phyloP scores from a whole-genome alignment of 805 yeast species.

The Candida xyloterini region DNA sequence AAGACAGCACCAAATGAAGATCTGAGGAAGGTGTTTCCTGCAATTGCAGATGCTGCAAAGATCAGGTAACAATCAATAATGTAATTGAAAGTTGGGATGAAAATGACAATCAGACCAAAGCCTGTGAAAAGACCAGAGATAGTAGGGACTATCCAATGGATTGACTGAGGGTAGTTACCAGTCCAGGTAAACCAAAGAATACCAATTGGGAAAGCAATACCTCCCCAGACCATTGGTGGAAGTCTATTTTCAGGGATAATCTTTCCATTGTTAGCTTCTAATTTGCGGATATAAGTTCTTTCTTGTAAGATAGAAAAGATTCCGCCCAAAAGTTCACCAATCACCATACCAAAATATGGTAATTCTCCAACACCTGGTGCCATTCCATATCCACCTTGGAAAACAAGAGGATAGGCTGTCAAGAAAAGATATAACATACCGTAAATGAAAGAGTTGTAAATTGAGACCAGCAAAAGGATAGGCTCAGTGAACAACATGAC shows the following conservation, averaged over 20 bases:
- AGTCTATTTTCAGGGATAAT: slow-evolving; percentile 80
- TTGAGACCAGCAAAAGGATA: slow-evolving; percentile 60
- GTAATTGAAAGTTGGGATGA: slow-evolving; percentile 68
- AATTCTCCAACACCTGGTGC: slow-evolving; percentile 64
- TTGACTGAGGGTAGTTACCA: slow-evolving; percentile 64
- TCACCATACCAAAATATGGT: slow-evolving; percentile 73
- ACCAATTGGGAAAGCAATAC: slow-evolving; percentile 70
- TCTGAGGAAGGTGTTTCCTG: slow-evolving; percentile 61
- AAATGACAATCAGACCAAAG: slow-evolving; percentile 64
- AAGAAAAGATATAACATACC: slow-evolving; percentile 73
- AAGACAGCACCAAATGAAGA: slow-evolving; percentile 66
- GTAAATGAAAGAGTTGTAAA: slow-evolving; percentile 76
- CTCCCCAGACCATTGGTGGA: slow-evolving; percentile 72
- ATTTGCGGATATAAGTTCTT: slow-evolving; percentile 43
- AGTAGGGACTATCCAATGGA: slow-evolving; percentile 84
- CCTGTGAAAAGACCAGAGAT: slow-evolving; percentile 63
- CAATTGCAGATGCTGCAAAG: slow-evolving; percentile 66
- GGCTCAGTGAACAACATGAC: slow-evolving; percentile 69
- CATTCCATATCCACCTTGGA: slow-evolving; percentile 60
- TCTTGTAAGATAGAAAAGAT: slow-evolving; percentile 52
- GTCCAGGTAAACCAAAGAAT: slow-evolving; percentile 87
- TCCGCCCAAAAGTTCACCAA: slow-evolving; percentile 67
- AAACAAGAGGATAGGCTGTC: slow-evolving; percentile 74
- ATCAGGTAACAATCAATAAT: slow-evolving; percentile 66
- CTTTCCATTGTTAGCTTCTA: slow-evolving; percentile 52